Percentiles rank a stretch among this genome's conserved stretches.
These are phyloP conservation scores for Ceratobasidium theobromae DNA, from an alignment of 1,284 basidiomycete genomes.

Conservation along the genomic window DNA sequence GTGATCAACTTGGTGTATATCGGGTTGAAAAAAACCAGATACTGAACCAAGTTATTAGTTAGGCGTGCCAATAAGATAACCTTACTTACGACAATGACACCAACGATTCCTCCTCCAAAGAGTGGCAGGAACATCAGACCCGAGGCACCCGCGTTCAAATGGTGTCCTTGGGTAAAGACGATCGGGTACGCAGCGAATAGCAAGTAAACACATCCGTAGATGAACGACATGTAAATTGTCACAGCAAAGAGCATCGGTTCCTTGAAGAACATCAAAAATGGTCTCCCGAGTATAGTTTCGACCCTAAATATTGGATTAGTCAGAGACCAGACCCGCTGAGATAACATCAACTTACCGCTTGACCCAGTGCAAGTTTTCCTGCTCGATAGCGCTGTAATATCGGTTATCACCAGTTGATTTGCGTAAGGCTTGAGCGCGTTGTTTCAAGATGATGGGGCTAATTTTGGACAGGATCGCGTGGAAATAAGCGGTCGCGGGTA, in stretches of 20 bases:
- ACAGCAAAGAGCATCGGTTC: conserved; percentile 78
- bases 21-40: conserved; percentile 40
- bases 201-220: conserved; percentile 41
- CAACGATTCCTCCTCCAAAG: conserved; percentile 45
- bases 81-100: conserved; percentile 33
- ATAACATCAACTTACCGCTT: conserved; percentile 40
- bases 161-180: conserved; percentile 48
- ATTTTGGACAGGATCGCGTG: neutral
- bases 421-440: conserved; percentile 51
- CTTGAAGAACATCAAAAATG: conserved; percentile 65
- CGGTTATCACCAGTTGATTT: conserved; percentile 64
- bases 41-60: conserved; percentile 28
- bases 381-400: conserved; percentile 54
- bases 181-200: conserved; percentile 52
- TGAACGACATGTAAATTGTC: conserved; percentile 58
- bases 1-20: conserved; percentile 36
- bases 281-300: conserved; percentile 54
- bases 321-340: neutral
- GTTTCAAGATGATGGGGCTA: conserved; percentile 54
- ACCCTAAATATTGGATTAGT: conserved; percentile 39
- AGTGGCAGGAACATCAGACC: conserved; percentile 53
- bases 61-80: neutral
- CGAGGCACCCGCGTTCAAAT: conserved; percentile 48
- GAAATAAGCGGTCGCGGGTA: too few species aligned
- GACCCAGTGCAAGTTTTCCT: conserved; percentile 32